phyloP scores from a whole-genome alignment of 1,284 basidiomycete species.

The Papiliotrema terrestris region DNA sequence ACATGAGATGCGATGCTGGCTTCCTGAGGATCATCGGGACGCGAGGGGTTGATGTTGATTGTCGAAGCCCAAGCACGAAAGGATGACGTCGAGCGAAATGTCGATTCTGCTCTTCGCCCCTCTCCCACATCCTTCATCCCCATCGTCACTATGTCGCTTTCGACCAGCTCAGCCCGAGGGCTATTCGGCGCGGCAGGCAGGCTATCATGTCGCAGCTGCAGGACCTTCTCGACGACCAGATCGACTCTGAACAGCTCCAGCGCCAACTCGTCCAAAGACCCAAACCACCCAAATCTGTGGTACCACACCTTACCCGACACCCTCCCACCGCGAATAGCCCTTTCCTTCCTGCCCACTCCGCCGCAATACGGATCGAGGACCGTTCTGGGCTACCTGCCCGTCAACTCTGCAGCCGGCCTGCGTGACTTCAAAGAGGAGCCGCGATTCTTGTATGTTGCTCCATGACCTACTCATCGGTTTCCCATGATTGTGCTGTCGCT shows the following conservation, averaged over 20 bases:
- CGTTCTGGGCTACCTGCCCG: slow-evolving; percentile 9
- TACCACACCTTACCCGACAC: slow-evolving; percentile 4
- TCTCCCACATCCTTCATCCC: too few species aligned
- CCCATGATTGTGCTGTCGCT: not conserved
- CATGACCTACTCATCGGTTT: not conserved
- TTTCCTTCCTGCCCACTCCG: slow-evolving; percentile 8
- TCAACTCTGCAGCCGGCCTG: not conserved
- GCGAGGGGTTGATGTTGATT: too few species aligned
- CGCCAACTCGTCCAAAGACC: slow-evolving; percentile 7
- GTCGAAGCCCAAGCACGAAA: too few species aligned
- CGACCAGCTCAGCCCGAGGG: too few species aligned
- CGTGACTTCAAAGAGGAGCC: slow-evolving; percentile 10
- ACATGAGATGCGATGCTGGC: too few species aligned
- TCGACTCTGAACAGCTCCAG: not conserved
- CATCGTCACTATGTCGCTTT: too few species aligned
- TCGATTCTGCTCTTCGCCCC: too few species aligned
- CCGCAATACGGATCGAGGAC: slow-evolving; percentile 5
- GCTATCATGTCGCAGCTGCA: not conserved
- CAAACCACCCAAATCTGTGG: slow-evolving; percentile 11
- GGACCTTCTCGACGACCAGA: not conserved
- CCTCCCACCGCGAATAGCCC: not conserved
- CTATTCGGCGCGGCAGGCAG: too few species aligned
- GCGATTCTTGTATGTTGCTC: slow-evolving; percentile 6
- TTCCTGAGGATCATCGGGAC: too few species aligned
- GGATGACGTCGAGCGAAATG: too few species aligned